A percentile compares a stretch with the other conserved stretches of the same genome.
Evolutionary conservation across 1,284 basidiomycete species (phyloP).

Genomic region (Rugosomyces carneus): DNA sequence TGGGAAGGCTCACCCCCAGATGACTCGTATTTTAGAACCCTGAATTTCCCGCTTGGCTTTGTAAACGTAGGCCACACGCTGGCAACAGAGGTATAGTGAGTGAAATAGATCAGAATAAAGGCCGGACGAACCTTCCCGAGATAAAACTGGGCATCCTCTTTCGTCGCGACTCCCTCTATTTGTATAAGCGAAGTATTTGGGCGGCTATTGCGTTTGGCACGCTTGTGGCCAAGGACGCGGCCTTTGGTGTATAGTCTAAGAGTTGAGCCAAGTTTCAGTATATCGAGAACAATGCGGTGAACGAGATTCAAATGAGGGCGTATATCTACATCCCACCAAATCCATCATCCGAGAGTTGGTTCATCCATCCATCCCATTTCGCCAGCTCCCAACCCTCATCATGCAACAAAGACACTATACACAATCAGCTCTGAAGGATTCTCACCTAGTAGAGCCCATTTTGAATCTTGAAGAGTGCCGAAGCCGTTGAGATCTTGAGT

Average conservation of each 20-base stretch:
- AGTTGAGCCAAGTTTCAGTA: slow-evolving; percentile 13
- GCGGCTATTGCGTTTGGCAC: slow-evolving; percentile 93
- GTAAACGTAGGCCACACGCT: slow-evolving; percentile 98
- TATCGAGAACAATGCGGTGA: slow-evolving; percentile 1
- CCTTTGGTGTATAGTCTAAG: slow-evolving; percentile 93
- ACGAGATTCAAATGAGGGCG: neutral
- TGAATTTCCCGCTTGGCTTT: slow-evolving; percentile 89
- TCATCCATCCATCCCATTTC: slow-evolving; percentile 29
- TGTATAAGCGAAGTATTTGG: slow-evolving; percentile 96
- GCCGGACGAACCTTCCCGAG: slow-evolving; percentile 82
- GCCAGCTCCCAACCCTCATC: slow-evolving; percentile 7
- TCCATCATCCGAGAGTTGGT: slow-evolving; percentile 31
- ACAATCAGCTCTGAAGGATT: slow-evolving; percentile 17
- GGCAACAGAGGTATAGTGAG: neutral
- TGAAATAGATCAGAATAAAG: neutral
- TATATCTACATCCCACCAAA: slow-evolving; percentile 7
- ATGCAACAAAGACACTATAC: slow-evolving; percentile 19
- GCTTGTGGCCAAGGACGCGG: slow-evolving; percentile 97
- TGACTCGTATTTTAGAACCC: slow-evolving; percentile 91
- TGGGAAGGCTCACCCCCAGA: slow-evolving; percentile 79
- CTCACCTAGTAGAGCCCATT: slow-evolving; percentile 78
- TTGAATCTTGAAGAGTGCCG: slow-evolving; percentile 46
- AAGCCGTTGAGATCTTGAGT: slow-evolving; percentile 38
- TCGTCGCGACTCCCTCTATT: slow-evolving; percentile 93
- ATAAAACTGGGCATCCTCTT: slow-evolving; percentile 97